Base-by-base conservation (phyloP, 306 rosid species). In the Cyclanthera cordifolia region DNA sequence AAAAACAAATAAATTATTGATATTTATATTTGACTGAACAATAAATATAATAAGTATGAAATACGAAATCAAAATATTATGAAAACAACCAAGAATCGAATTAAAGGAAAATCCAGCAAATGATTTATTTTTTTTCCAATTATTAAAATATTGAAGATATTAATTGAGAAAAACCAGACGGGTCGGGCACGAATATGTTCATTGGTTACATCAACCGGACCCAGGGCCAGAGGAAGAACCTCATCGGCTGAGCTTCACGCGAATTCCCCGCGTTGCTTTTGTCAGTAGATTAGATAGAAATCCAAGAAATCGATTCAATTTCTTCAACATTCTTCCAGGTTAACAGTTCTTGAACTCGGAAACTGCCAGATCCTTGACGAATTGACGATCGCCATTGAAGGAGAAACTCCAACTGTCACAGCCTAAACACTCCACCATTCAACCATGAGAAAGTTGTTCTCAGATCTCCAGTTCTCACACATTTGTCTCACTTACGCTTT, bases 381-480 rank as follows among this genome's bases (percentile, higher is more conserved):
- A 41, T 23, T 39, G 43, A 46, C 71, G 39, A 12, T 51, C 55
- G 64, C 34, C 15, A 52, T 58, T 37, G 68, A 20, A 12, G 48
- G 43, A 13, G 75, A 47, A n/a, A 28, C 28, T 34, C 69, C 41
- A 3, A 39, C 28, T 70, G 12, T 57, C 28, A 46, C 51, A 23
- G 55, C 45, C 45, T 19, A 21, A 11, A 20, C 49, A 41, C 68
- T 70, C 57, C 68, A 45, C 28, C 17, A 25, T 43, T 13, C 16
- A 59, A 58, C 34, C 24, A 72, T 72, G 75, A 72, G 75, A 54
- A 72, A 69, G 75, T 72, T 17, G 12, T 52, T 34, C 20, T 23
- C 49, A 15, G 59, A 70, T 23, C 52, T 21, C 21, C 0, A 37
- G 8, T 53, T 53, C 37, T 16, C 14, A 19, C 49, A 25, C 46